Percentiles rank a stretch among this genome's conserved stretches.
phyloP scores from a whole-genome alignment of 2,329 filamentous ascomycete genomes.

The Fulvia fulva region DNA sequence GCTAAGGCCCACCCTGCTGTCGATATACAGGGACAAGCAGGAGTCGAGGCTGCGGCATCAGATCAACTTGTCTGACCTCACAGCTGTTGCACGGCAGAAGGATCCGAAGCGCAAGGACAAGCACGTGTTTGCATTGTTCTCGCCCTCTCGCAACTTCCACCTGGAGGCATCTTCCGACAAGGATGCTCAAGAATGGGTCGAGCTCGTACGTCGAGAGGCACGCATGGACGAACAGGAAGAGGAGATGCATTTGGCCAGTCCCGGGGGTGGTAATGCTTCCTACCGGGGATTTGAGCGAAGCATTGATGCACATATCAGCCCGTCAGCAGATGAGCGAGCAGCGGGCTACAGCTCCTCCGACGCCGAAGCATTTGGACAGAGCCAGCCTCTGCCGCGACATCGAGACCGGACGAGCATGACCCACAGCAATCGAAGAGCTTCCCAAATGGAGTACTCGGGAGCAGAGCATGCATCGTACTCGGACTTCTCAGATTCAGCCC shows the following conservation, averaged over 20 bases:
- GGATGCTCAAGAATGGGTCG: slow-evolving; percentile 84
- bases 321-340: slow-evolving; percentile 17
- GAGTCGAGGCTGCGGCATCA: slow-evolving; percentile 87
- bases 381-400: slow-evolving; percentile 22
- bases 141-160: slow-evolving; percentile 85
- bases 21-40: slow-evolving; percentile 87
- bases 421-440: slow-evolving; percentile 50
- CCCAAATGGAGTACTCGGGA: slow-evolving; percentile 60
- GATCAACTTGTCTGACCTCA: slow-evolving; percentile 82
- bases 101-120: slow-evolving; percentile 83
- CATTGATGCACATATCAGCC: slow-evolving; percentile 23
- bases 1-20: slow-evolving; percentile 82
- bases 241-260: slow-evolving; percentile 71
- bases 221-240: slow-evolving; percentile 86
- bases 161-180: slow-evolving; percentile 70
- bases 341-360: slow-evolving; percentile 46
- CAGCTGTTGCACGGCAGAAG: slow-evolving; percentile 81
- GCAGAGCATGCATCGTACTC: slow-evolving; percentile 73
- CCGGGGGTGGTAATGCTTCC: slow-evolving; percentile 50
- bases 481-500: slow-evolving; percentile 63
- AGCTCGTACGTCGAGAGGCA: slow-evolving; percentile 72
- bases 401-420: slow-evolving; percentile 30
- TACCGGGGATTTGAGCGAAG: slow-evolving; percentile 40
- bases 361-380: slow-evolving; percentile 32
- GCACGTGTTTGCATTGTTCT: slow-evolving; percentile 89